Conservation (phyloP, 305 asterid genomes). For the Solanum hybrid region DNA sequence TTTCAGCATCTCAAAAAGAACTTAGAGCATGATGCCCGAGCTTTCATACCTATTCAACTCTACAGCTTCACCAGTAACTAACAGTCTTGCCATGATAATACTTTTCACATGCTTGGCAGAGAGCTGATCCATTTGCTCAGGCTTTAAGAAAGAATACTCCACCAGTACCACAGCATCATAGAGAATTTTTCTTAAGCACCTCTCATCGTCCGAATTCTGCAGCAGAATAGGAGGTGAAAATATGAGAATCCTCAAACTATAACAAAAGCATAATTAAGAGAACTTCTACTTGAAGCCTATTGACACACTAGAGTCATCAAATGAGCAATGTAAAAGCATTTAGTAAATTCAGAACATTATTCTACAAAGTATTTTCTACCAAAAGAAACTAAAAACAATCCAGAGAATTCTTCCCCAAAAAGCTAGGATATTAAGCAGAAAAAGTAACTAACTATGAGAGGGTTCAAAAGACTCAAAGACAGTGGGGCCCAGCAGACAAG, state of each 20-base stretch:
- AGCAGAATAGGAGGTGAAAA: constrained; percentile 6
- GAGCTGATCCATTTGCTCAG: constrained; percentile 37
- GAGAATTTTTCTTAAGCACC: constrained; percentile 36
- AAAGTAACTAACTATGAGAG: neutral
- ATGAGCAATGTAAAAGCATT: neutral
- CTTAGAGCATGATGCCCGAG: neutral
- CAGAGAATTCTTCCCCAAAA: neutral
- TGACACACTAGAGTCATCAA: neutral
- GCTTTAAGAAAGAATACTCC: constrained; percentile 56
- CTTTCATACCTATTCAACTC: constrained; percentile 39
- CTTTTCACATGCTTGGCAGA: constrained; percentile 35
- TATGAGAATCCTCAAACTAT: neutral
- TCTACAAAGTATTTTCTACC: neutral
- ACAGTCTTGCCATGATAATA: constrained; percentile 39
- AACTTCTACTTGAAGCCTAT: neutral
- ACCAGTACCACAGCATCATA: constrained; percentile 43
- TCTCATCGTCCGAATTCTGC: constrained; percentile 42
- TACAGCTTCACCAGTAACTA: constrained; percentile 37
- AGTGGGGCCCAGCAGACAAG: neutral
- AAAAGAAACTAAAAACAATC: neutral
- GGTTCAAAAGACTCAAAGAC: neutral
- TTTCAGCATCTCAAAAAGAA: neutral
- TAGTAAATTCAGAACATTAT: neutral
- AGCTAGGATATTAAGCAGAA: neutral
- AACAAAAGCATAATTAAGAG: neutral